These are phyloP conservation scores for Mallotus nudiflorus DNA, from an alignment of 345 rosid genomes.

Conservation along the genomic window DNA sequence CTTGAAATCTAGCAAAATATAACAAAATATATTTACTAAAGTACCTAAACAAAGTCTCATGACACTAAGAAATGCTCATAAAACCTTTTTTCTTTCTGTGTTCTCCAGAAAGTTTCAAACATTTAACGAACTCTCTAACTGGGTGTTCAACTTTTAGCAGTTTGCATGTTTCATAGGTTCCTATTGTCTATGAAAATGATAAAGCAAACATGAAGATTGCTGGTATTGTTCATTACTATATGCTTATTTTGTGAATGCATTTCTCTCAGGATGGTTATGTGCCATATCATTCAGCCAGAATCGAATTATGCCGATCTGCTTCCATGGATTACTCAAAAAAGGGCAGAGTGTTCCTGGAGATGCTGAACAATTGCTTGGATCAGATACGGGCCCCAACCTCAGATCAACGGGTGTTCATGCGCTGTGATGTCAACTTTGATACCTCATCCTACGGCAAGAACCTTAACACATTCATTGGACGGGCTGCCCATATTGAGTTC, in stretches of 20 bases:
- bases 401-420: conserved; percentile 71
- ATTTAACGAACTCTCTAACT: neutral
- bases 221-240: neutral
- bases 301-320: conserved; percentile 81
- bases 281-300: conserved; percentile 95
- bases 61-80: too few relatives aligned
- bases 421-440: conserved; percentile 89
- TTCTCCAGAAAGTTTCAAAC: too few relatives aligned
- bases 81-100: too few relatives aligned
- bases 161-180: neutral
- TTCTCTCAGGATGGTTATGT: conserved; percentile 87
- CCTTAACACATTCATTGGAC: conserved; percentile 78
- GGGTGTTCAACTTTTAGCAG: neutral
- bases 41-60: too few relatives aligned
- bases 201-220: neutral
- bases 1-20: too few relatives aligned
- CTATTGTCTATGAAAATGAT: neutral
- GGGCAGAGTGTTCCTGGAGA: conserved; percentile 78
- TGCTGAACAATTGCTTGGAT: conserved; percentile 91
- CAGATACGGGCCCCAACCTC: conserved; percentile 77
- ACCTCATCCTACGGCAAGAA: conserved; percentile 71
- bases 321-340: conserved; percentile 75
- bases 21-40: too few relatives aligned
- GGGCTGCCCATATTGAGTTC: conserved; percentile 97
- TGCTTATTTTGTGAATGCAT: conserved; percentile 3